Evolutionary conservation across 306 rosid genomes (phyloP).

Genomic region (Pterocarpus santalinus): DNA sequence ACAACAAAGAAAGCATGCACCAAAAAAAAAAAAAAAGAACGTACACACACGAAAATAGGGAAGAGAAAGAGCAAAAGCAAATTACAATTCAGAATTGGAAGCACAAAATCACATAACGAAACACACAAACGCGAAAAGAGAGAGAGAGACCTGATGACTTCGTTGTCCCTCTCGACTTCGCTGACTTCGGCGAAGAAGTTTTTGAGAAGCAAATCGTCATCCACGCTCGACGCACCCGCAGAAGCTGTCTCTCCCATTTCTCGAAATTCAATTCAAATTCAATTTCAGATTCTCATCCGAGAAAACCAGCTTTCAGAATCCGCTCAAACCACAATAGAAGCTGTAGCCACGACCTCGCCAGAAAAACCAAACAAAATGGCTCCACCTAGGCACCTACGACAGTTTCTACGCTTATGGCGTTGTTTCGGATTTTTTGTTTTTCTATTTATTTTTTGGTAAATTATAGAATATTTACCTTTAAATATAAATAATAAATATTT

Average conservation of each 20-base stretch:
- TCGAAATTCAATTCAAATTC: constrained; percentile 19
- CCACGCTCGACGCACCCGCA: constrained; percentile 35
- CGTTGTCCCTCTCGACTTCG: constrained; percentile 98
- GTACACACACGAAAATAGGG: not conserved
- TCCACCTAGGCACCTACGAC: not conserved
- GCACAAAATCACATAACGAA: not conserved
- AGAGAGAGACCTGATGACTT: constrained; percentile 70
- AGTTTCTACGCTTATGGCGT: not conserved
- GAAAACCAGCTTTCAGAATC: not conserved
- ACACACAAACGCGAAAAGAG: not conserved
- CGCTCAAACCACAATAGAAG: not conserved
- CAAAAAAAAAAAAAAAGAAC: not conserved
- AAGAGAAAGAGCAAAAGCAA: not conserved
- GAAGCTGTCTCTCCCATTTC: constrained; percentile 58
- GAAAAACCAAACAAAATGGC: not conserved
- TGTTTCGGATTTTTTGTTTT: not conserved
- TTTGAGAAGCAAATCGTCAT: constrained; percentile 93
- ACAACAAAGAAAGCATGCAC: not conserved
- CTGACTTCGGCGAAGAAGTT: constrained; percentile 95
- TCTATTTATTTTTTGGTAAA: too few relatives aligned
- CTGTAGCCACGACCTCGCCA: not conserved
- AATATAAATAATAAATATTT: too few relatives aligned
- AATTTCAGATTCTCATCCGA: constrained; percentile 23
- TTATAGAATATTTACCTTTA: too few relatives aligned
- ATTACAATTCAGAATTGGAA: constrained; percentile 27